phyloP scores from a whole-genome alignment of 441 rosid species.

The Mallotus repandus region DNA sequence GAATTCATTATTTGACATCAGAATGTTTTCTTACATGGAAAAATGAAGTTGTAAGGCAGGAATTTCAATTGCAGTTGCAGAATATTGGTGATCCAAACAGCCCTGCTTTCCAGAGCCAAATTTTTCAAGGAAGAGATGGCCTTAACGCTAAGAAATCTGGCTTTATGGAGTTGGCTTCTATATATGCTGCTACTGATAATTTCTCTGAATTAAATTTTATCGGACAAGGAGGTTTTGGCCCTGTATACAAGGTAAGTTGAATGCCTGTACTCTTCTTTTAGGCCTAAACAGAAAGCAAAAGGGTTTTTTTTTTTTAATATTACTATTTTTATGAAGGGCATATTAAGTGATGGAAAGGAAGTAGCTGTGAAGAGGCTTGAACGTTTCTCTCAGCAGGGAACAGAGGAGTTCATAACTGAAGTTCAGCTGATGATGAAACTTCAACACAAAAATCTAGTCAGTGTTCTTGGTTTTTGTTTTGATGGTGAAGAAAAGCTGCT shows the following conservation, averaged over 20 bases:
- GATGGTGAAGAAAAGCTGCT: constrained; percentile 35
- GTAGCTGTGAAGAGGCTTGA: constrained; percentile 50
- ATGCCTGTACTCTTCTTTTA: not conserved
- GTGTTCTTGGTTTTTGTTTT: constrained; percentile 40
- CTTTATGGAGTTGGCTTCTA: constrained; percentile 10
- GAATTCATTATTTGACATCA: not conserved
- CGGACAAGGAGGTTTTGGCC: constrained; percentile 44
- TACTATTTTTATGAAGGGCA: constrained; percentile 27
- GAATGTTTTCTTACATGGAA: constrained; percentile 4
- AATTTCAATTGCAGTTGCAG: not conserved
- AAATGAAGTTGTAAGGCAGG: not conserved
- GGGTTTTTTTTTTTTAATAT: not conserved
- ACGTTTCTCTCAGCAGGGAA: constrained; percentile 34
- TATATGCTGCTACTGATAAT: constrained; percentile 25
- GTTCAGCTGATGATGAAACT: constrained; percentile 38
- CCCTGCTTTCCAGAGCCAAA: not conserved
- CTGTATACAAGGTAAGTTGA: constrained; percentile 36
- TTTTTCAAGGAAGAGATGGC: not conserved
- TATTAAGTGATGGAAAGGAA: constrained; percentile 37
- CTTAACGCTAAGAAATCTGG: constrained; percentile 2
- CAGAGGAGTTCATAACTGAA: constrained; percentile 38
- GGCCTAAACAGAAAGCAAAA: not conserved
- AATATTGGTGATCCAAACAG: not conserved
- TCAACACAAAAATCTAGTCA: constrained; percentile 41
- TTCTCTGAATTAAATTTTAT: constrained; percentile 32